Percentiles rank a stretch among this genome's conserved stretches.
Conservation (phyloP, 2,329 filamentous ascomycete genomes). For the Monilinia aucupariae region DNA sequence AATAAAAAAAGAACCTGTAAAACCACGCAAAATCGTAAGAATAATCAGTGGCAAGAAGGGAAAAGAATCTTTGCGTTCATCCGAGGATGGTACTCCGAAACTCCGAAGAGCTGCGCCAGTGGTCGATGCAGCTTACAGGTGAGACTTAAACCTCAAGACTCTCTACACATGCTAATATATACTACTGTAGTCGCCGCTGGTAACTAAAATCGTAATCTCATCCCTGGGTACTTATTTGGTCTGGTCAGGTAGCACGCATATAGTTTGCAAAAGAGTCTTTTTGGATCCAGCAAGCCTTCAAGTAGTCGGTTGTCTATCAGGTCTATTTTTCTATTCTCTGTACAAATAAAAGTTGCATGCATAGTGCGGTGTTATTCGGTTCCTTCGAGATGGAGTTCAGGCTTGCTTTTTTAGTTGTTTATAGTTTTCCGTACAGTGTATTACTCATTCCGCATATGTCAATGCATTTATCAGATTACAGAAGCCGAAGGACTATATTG, state of each 20-base stretch:
- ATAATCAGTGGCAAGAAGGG: constrained; percentile 21
- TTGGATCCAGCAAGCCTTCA: constrained; percentile 25
- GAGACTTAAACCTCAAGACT: constrained; percentile 17
- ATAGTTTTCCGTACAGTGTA: constrained; percentile 20
- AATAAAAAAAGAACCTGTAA: constrained; percentile 18
- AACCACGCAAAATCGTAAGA: constrained; percentile 19
- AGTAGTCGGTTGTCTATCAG: constrained; percentile 28
- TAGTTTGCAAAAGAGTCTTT: constrained; percentile 29
- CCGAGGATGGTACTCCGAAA: constrained; percentile 33
- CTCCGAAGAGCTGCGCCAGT: constrained; percentile 37
- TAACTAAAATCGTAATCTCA: constrained; percentile 21
- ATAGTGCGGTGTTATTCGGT: constrained; percentile 17
- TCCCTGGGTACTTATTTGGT: not conserved
- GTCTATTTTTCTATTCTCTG: constrained; percentile 20
- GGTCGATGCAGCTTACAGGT: constrained; percentile 39
- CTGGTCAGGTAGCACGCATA: constrained; percentile 19
- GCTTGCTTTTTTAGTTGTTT: constrained; percentile 16
- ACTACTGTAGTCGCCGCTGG: constrained; percentile 37
- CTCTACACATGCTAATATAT: constrained; percentile 22
- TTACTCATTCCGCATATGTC: constrained; percentile 15
- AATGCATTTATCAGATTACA: constrained; percentile 7
- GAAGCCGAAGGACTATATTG: not conserved
- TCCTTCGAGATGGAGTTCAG: constrained; percentile 9
- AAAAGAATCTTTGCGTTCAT: constrained; percentile 30
- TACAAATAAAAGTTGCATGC: constrained; percentile 17